Evolutionary conservation across 2,329 filamentous ascomycete species (phyloP).

Genomic region (Fusarium devonianum): DNA sequence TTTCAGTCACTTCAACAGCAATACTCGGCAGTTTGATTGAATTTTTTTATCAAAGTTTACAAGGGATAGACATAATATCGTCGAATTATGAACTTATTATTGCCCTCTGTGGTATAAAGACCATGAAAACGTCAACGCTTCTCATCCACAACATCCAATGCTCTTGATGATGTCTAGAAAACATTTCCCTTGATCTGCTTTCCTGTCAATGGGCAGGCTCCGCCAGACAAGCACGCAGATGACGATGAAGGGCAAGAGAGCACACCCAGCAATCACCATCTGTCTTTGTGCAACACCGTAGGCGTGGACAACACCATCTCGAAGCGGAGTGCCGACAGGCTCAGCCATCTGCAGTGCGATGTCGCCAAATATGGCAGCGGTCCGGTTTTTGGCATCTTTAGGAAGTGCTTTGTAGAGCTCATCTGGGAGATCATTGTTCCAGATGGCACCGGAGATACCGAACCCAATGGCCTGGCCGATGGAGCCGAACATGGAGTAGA

Average conservation of each 20-base stretch:
- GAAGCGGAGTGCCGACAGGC: constrained; percentile 51
- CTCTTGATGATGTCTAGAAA: constrained; percentile 47
- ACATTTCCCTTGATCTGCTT: constrained; percentile 61
- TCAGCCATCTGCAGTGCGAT: constrained; percentile 61
- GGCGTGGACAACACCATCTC: constrained; percentile 64
- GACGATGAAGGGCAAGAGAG: constrained; percentile 44
- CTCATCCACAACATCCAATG: not conserved
- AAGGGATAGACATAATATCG: not conserved
- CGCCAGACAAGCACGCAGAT: constrained; percentile 57
- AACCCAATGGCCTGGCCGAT: constrained; percentile 45
- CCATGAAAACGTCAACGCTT: not conserved
- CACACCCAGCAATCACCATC: constrained; percentile 53
- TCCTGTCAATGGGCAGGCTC: constrained; percentile 56
- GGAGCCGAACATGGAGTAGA: constrained; percentile 42
- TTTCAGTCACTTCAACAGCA: too few relatives aligned
- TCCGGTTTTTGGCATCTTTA: constrained; percentile 44
- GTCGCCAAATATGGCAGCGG: constrained; percentile 60
- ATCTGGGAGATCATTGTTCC: constrained; percentile 44
- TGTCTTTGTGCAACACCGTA: constrained; percentile 61
- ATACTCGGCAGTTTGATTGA: not conserved
- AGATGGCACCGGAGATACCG: constrained; percentile 44
- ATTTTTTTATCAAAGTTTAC: not conserved
- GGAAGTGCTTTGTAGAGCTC: constrained; percentile 62
- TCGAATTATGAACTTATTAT: not conserved
- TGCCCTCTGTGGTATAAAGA: not conserved